Evolutionary conservation across 192 early-diverging fungal species (phyloP).

Genomic region (Jimgerdemannia lactiflua): DNA sequence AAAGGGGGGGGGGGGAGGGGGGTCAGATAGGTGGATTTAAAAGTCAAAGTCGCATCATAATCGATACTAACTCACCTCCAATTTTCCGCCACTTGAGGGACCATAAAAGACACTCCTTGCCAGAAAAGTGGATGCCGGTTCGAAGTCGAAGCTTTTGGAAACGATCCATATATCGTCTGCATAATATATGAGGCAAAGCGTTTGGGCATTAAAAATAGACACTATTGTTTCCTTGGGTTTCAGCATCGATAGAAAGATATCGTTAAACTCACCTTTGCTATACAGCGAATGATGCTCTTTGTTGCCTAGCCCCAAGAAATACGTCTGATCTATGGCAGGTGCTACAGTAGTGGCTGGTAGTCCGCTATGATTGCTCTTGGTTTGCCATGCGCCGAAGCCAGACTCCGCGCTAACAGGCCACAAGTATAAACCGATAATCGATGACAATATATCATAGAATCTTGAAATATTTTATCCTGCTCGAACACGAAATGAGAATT

Average conservation of each 20-base stretch:
- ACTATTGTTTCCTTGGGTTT: too few species aligned
- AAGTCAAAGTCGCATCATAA: not conserved
- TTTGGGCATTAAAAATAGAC: not conserved
- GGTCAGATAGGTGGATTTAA: not conserved
- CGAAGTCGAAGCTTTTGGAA: constrained; percentile 34
- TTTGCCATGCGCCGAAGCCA: constrained; percentile 7
- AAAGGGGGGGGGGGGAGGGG: too few species aligned
- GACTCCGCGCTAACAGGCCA: constrained; percentile 23
- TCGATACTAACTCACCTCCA: constrained; percentile 28
- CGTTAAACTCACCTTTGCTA: constrained; percentile 12
- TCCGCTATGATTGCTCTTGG: constrained; percentile 13
- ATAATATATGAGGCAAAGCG: constrained; percentile 1
- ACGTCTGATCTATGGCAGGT: constrained; percentile 14
- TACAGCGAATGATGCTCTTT: constrained; percentile 46
- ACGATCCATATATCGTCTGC: constrained; percentile 51
- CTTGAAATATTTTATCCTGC: too few species aligned
- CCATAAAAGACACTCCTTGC: constrained; percentile 44
- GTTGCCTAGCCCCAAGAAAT: constrained; percentile 22
- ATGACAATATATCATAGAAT: too few species aligned
- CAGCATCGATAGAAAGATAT: not conserved
- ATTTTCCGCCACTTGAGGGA: constrained; percentile 29
- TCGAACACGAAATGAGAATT: too few species aligned
- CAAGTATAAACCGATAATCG: constrained; percentile 15
- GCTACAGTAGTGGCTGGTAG: constrained; percentile 12
- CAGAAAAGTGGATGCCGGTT: constrained; percentile 40